Base-by-base conservation (phyloP, 208 protist species). In the Leishmania tarentolae region DNA sequence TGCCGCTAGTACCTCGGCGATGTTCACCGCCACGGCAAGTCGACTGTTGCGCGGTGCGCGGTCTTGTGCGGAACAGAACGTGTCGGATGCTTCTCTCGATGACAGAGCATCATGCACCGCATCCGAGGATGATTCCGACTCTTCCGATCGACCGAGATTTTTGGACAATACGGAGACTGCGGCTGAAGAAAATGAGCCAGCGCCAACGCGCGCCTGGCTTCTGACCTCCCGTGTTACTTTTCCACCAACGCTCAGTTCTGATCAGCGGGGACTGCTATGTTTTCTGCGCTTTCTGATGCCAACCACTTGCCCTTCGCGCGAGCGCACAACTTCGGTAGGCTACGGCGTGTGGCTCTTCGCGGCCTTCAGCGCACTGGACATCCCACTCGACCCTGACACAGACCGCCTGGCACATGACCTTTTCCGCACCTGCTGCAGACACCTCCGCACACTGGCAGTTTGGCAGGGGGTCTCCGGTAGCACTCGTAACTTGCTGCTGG, bases 341-440 rank as follows among this genome's bases (percentile, higher is more conserved):
- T 94, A 90, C 57, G 91, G 93, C 1, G 81, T 91, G 80, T 97
- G 93, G 92, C 76, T 95, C 50, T 89, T 93, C 44, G 83, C 88
- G 13, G 86, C 83, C 31, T 86, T 93, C n/a, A 78, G 81, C 65
- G 86, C 87, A 13, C 79, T 97, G 5, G 94, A 97, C 77, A 89
- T 85, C 19, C 94, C 92, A 40, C 86, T 97, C 0, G 92, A 97
- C 65, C 92, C 94, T 2, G 92, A 97, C 80, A 91, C 92, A 44
- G 92, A 95, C 65, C 88, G 92, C 37, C 83, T 95, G 15, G 90
- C 88, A 7, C 88, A 95, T 77, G 84, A 91, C 37, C 81, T 95
- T 3, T 97, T 97, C 78, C 86, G 88, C 42, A 86, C 79, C 2
- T 89, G 83, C 77, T 97, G 94, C 77, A 83, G 87, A 28, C 91